Base-by-base conservation (phyloP, 371 early-diverging fungal genomes). In the Encephalitozoon hellem region DNA sequence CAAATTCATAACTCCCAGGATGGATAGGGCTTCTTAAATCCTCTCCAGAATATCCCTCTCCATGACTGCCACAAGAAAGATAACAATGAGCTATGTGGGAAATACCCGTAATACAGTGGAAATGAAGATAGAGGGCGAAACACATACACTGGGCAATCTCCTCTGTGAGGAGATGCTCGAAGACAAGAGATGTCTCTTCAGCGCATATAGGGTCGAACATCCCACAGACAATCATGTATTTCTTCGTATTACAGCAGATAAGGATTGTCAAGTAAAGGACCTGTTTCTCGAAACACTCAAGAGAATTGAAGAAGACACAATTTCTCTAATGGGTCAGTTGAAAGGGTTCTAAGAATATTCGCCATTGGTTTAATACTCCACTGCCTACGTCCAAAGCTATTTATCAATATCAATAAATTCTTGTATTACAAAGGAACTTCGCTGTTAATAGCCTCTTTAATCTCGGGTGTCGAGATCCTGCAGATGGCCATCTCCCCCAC, bases 191-290 rank as follows among this genome's bases (percentile, higher is more conserved):
- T 76, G 78, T 39, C 9, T 52, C 4, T 82, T 78, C 66, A 66
- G 72, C 47, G 71, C 82, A 34, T 82, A 82, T 42, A 82, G 68
- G 39, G 54, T 78, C 9, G 49, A 21, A 5, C 82, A 82, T 70
- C 82, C 82, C 12, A 67, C 47, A 28, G 79, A 82, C 26, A 49
- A 67, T 6, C 54, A 64, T n/a, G 51, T 82, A 23, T 45, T 26
- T 26, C 45, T 81, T 2, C 53, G 63, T 43, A 59, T 81, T 32
- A 26, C 64, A 11, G 42, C 66, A 51, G 71, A 74, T 55, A 52
- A 64, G 12, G 47, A 41, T 12, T 49, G 23, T 5, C 30, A 45
- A 26, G 76, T 74, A 5, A 76, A 45, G 23, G 54, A 66, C 9
- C 42, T 66, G 28, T 26, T 80, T 21, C 39, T 59, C 26, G 71